Evolutionary conservation across 1,139 yeast genomes (phyloP), one percentile per base, ranked within the genome.

Genomic region (Meyerozyma sp.): DNA sequence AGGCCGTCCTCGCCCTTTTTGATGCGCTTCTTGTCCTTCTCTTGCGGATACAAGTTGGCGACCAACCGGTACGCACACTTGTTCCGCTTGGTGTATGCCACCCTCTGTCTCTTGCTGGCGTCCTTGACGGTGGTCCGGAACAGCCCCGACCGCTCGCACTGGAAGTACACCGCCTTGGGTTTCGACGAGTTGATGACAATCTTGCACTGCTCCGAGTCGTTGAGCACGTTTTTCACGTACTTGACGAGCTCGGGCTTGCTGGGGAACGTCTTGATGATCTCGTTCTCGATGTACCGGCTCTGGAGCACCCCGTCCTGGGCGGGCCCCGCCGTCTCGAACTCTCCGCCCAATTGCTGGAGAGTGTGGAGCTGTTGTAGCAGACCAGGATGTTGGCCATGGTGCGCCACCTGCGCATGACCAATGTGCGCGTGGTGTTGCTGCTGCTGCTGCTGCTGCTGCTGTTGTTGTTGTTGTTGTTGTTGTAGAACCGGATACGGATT

Each of bases 121-220:
- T 72, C 77, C 57, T 73, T 73, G 42, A 73, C 79, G 2, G 79
- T 73, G 39, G 79, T 73, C 55, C 79, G 61, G 52, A 73, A 73
- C 23, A 68, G 61, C 1, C 79, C 79, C 8, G 73, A 65, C 43
- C 77, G 59, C 54, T 73, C 79, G 55, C 79, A 73, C 55, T 72
- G 77, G 58, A 73, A 73, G 55, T 73, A 73, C 13, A 73, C 74
- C 2, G 79, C 79, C 56, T 73, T 73, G 20, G 77, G 77, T 55
- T 73, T 73, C 21, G 76, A 70, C 30, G 75, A 68, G 55, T 71
- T 71, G 52, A 73, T 73, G 40, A 73, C 79, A 53, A 73, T 72
- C 54, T 72, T 66, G 55, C 78, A 71, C 46, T 67, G 69, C 53
- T 73, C 79, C 50, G 70, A 74, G 40, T 65, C 68, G 48, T 70